These are phyloP conservation scores for Diddensiella caesifluorescens DNA, from an alignment of 805 yeast genomes.

Conservation along the genomic window DNA sequence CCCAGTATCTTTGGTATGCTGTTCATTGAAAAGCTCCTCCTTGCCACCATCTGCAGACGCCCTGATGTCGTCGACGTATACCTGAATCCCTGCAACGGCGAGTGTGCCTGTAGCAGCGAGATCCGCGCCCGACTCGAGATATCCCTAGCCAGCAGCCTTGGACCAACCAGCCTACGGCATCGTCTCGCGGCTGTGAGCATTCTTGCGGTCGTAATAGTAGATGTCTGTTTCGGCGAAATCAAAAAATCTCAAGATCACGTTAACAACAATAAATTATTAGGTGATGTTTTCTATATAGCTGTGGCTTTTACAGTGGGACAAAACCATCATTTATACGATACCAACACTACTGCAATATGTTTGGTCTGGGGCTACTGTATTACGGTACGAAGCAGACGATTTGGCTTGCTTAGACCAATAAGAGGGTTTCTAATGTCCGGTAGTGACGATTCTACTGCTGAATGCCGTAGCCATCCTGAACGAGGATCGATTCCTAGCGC, in stretches of 20 bases:
- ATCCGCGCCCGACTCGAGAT: neutral
- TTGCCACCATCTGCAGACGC: neutral
- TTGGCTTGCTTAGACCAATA: neutral
- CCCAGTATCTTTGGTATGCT: constrained; percentile 21
- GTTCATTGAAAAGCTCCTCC: constrained; percentile 14
- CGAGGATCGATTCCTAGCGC: constrained; percentile 70
- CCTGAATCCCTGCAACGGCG: constrained; percentile 6
- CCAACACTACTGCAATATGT: no score
- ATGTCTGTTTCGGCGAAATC: no score
- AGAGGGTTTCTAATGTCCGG: constrained; percentile 5
- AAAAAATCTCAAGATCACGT: no score
- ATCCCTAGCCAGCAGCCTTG: constrained; percentile 5
- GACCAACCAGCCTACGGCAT: constrained; percentile 1
- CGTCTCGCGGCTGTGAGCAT: neutral
- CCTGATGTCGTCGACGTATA: neutral
- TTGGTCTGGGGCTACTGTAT: constrained; percentile 35
- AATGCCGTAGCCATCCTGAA: constrained; percentile 75
- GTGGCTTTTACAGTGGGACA: no score
- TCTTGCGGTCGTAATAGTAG: neutral
- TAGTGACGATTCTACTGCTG: constrained; percentile 43
- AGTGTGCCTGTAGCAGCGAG: neutral
- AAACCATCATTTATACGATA: neutral
- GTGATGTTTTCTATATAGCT: no score
- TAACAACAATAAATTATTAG: no score
- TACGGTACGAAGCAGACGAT: constrained; percentile 25